phyloP scores from a whole-genome alignment of 192 early-diverging fungal species.

The Linnemannia elongata region DNA sequence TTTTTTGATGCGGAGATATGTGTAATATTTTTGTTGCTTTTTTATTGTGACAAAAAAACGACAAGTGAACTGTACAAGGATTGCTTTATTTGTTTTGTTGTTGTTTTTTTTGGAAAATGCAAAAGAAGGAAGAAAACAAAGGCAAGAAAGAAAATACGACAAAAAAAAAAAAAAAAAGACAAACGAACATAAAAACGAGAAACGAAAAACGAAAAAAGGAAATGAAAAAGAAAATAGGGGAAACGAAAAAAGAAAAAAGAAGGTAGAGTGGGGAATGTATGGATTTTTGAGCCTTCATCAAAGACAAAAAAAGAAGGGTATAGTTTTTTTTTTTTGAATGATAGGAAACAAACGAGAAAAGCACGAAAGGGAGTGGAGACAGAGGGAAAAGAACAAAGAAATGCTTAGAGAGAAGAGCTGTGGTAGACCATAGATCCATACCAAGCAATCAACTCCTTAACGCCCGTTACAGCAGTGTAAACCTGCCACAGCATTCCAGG shows the following conservation, averaged over 20 bases:
- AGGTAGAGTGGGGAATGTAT: slow-evolving; percentile 1
- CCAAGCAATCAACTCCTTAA: slow-evolving; percentile 52
- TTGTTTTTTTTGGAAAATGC: not conserved
- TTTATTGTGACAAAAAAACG: not conserved
- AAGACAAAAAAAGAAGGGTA: not conserved
- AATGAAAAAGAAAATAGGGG: not conserved
- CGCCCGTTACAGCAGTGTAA: slow-evolving; percentile 51
- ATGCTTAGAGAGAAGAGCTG: slow-evolving; percentile 41
- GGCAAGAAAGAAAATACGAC: not conserved
- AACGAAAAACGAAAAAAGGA: not conserved
- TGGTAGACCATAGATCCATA: slow-evolving; percentile 57
- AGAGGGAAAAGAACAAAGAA: not conserved
- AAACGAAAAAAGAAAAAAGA: not conserved
- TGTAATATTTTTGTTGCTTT: not conserved
- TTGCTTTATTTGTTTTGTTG: not conserved
- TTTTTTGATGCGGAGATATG: too few relatives aligned
- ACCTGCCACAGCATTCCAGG: slow-evolving; percentile 48
- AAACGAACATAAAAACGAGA: not conserved
- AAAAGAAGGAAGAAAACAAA: not conserved
- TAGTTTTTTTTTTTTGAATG: slow-evolving; percentile 5
- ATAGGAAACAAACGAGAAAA: too few relatives aligned
- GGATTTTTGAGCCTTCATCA: not conserved
- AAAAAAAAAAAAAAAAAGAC: not conserved
- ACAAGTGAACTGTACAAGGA: not conserved
- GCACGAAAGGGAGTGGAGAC: too few relatives aligned